Conservation (phyloP, 176 grass and related monocot genomes). For the Luzula sylvatica region DNA sequence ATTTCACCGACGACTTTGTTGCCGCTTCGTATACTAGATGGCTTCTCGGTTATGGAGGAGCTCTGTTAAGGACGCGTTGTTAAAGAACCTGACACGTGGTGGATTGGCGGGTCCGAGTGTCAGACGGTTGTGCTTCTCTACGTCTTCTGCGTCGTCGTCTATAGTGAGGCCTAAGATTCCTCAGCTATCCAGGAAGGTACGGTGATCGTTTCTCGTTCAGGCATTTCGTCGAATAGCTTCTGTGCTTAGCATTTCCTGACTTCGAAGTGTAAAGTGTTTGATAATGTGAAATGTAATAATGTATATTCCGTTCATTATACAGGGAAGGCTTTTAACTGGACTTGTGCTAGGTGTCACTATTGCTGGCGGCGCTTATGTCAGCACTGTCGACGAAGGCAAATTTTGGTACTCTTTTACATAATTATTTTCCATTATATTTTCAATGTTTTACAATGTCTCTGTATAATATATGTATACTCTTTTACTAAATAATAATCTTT, state of each 20-base stretch:
- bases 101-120: slow-evolving; percentile 2
- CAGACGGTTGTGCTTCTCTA: slow-evolving; percentile 18
- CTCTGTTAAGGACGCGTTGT: slow-evolving; percentile 30
- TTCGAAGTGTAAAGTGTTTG: background rate
- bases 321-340: slow-evolving; percentile 88
- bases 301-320: background rate
- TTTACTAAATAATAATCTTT: slow-evolving; percentile 16
- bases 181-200: slow-evolving; percentile 58
- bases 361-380: slow-evolving; percentile 91
- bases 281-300: background rate
- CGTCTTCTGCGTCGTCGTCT: background rate
- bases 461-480: background rate
- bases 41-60: slow-evolving; percentile 38
- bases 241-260: background rate
- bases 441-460: background rate
- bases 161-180: slow-evolving; percentile 37
- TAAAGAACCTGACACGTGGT: slow-evolving; percentile 16
- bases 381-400: slow-evolving; percentile 82
- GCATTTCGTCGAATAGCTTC: slow-evolving; percentile 43
- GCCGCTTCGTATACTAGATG: too few species aligned
- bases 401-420: slow-evolving; percentile 80
- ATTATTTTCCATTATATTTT: background rate
- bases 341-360: slow-evolving; percentile 73
- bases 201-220: background rate
- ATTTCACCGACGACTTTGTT: too few species aligned